A percentile compares a stretch with the other conserved stretches of the same genome.
phyloP scores from a whole-genome alignment of 192 early-diverging fungal species.

The Backusella liffmaniae region DNA sequence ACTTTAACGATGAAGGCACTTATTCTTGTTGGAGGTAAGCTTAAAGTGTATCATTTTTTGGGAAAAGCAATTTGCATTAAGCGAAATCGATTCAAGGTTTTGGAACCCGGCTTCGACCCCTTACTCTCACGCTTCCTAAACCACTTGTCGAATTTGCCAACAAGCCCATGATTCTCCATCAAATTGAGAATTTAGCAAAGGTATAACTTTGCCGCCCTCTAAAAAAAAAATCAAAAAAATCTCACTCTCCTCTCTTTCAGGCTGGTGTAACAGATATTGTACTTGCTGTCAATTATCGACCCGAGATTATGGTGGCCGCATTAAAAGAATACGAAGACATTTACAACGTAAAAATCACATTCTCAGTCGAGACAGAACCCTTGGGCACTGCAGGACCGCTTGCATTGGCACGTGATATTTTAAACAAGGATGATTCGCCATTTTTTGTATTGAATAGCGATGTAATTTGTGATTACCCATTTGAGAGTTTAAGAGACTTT shows the following conservation, averaged over 20 bases:
- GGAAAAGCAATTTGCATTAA: background rate
- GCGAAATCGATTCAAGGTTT: slow-evolving; percentile 60
- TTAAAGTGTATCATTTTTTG: background rate
- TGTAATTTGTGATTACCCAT: slow-evolving; percentile 99
- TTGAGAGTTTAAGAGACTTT: slow-evolving; percentile 86
- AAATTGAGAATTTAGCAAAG: slow-evolving; percentile 96
- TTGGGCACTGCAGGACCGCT: slow-evolving; percentile 95
- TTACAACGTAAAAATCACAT: slow-evolving; percentile 91
- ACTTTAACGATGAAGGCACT: slow-evolving; percentile 70
- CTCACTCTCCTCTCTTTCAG: slow-evolving; percentile 18
- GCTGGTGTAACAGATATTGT: slow-evolving; percentile 97
- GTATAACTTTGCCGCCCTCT: slow-evolving; percentile 40
- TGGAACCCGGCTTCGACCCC: slow-evolving; percentile 96
- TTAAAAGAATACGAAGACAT: slow-evolving; percentile 93
- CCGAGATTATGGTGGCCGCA: slow-evolving; percentile 93
- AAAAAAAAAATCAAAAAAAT: slow-evolving; percentile 3
- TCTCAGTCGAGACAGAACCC: slow-evolving; percentile 96
- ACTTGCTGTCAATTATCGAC: slow-evolving; percentile 98
- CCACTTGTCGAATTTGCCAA: slow-evolving; percentile 99
- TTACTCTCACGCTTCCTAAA: slow-evolving; percentile 96
- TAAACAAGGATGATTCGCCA: slow-evolving; percentile 86
- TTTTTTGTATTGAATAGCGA: slow-evolving; percentile 99
- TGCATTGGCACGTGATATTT: slow-evolving; percentile 90
- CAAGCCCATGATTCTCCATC: slow-evolving; percentile 98
- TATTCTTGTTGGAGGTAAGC: slow-evolving; percentile 78